phyloP scores from a whole-genome alignment of 129 eudicot genomes.

The Lonicera japonica region DNA sequence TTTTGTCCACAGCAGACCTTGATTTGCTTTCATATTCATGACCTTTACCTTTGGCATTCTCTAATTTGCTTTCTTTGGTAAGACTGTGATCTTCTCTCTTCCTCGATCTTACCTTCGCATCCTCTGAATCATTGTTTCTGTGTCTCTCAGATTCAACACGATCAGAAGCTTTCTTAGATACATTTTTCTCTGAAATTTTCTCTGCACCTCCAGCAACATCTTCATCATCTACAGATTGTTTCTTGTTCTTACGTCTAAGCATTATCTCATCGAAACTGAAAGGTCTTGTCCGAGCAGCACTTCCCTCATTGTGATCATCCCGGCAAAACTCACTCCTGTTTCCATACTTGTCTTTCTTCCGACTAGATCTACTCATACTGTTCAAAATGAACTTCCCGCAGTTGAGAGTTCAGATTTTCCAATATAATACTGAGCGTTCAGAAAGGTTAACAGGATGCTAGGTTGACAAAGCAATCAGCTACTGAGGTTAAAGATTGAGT shows the following conservation, averaged over 20 bases:
- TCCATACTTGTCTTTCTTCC: conserved; percentile 33
- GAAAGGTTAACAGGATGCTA: conserved; percentile 1
- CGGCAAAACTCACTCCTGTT: conserved; percentile 23
- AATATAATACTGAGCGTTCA: conserved; percentile 6
- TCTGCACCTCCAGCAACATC: conserved; percentile 23
- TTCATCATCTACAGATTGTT: conserved; percentile 23
- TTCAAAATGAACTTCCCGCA: conserved; percentile 12
- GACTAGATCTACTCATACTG: conserved; percentile 52
- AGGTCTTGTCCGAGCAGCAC: conserved; percentile 92
- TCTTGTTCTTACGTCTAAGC: conserved; percentile 63
- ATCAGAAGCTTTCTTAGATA: conserved; percentile 16
- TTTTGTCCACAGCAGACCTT: conserved; percentile 15
- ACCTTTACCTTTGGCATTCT: conserved; percentile 30
- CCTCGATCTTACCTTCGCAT: conserved; percentile 32
- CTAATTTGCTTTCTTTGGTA: conserved; percentile 19
- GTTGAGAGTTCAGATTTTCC: conserved; percentile 2
- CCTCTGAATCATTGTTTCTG: conserved; percentile 33
- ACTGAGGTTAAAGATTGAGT: not conserved
- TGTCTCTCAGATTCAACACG: conserved; percentile 25
- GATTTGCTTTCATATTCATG: conserved; percentile 26
- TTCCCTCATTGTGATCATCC: conserved; percentile 41
- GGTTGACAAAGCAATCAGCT: not conserved
- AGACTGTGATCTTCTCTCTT: conserved; percentile 32
- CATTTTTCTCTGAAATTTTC: conserved; percentile 9
- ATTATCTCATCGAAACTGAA: conserved; percentile 77